Evolutionary conservation across 805 yeast species (phyloP).

Genomic region (Saccharomycopsis fermentans): DNA sequence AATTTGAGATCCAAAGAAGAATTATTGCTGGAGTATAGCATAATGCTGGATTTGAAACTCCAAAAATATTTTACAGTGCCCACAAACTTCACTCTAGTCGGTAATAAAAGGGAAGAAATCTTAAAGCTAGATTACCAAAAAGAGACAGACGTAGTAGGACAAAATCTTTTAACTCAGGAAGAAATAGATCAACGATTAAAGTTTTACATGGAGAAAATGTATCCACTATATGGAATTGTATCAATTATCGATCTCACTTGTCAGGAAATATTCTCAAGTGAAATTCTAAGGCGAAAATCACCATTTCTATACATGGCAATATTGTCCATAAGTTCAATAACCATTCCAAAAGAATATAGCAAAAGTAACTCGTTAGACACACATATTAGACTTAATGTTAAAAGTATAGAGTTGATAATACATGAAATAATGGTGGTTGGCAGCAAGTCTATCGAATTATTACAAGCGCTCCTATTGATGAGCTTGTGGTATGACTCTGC

Average conservation of each 20-base stretch:
- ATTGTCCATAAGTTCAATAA: constrained; percentile 48
- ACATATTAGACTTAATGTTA: constrained; percentile 41
- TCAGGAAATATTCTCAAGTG: constrained; percentile 30
- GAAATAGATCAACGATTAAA: constrained; percentile 50
- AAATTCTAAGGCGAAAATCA: constrained; percentile 36
- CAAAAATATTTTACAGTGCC: constrained; percentile 6
- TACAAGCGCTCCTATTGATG: constrained; percentile 50
- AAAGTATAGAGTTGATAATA: constrained; percentile 40
- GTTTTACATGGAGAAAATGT: constrained; percentile 38
- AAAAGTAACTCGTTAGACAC: constrained; percentile 27
- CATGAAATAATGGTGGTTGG: constrained; percentile 62
- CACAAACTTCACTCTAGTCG: constrained; percentile 6
- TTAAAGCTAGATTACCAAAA: constrained; percentile 12
- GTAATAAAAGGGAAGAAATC: constrained; percentile 6
- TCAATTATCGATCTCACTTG: constrained; percentile 24
- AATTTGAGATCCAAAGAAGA: constrained; percentile 5
- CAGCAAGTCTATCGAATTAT: constrained; percentile 55
- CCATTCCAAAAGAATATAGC: constrained; percentile 24
- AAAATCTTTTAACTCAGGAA: constrained; percentile 45
- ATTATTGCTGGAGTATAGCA: constrained; percentile 1
- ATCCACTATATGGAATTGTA: constrained; percentile 47
- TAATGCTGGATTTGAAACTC: constrained; percentile 1
- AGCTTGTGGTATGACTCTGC: constrained; percentile 79
- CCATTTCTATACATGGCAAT: constrained; percentile 59
- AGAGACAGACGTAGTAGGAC: constrained; percentile 40